Evolutionary conservation across 2,329 filamentous ascomycete species (phyloP), one percentile per base, ranked within the genome.

Genomic region (Ceratocystis papillata): DNA sequence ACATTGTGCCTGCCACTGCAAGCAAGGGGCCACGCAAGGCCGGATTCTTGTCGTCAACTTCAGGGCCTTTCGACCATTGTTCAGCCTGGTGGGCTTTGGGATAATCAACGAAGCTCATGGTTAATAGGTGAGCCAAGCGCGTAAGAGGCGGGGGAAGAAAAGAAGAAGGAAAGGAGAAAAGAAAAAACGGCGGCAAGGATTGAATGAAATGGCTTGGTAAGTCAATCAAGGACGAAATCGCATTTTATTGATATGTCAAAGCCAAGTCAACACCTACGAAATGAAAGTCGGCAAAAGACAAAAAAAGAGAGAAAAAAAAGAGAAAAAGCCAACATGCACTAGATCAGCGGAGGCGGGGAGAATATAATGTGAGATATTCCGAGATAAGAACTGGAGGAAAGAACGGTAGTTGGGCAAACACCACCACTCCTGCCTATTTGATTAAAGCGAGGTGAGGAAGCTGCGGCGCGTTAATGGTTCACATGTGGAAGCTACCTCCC

Each of bases 11-110:
- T 53, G 81, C 83, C 63, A 86, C 77, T 33, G 83, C 79, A 61
- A 95, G 77, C 6, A 84, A 75, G 41, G 80, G 75, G 4, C 90
- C 90, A 65, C 86, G 80, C 69, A 95, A 77, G 1, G 84, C 80
- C 0, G 90, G 89, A 72, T 93, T 91, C 50, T 81, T 79, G 69
- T 84, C 81, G 41, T 79, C 74, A 25, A 73, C 60, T 62, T 62
- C 20, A 20, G 68, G 69, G 8, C 73, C 69, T n/a, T 75, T 74
- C 8, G 74, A 73, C 67, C 76, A 73, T 28, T 76, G 72, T 12
- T 77, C 74, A 33, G 72, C 73, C 62, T 76, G 71, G 6, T 71
- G 65, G 59, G 74, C 72, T 63, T 73, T 69, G 28, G 79, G 79
- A 65, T 81, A 79, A 69, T 79, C 74, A 69, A 75, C 73, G 69